A percentile compares a stretch with the other conserved stretches of the same genome.
Conservation (phyloP, 257 asterid genomes). For the Echium plantagineum region DNA sequence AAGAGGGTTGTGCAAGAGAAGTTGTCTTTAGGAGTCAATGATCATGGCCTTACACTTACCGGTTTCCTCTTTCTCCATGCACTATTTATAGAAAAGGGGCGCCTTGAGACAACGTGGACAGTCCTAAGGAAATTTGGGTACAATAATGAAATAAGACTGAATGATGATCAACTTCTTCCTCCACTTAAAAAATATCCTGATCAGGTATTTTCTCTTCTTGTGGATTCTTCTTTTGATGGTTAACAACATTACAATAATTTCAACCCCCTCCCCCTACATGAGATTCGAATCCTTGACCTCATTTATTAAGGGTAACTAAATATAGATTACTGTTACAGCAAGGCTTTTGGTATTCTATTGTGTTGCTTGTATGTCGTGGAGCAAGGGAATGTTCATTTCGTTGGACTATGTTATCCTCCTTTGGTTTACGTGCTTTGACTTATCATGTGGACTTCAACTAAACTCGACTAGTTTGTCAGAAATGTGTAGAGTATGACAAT, state of each 20-base stretch:
- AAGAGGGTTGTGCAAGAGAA: constrained; percentile 95
- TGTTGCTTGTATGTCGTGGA: background rate
- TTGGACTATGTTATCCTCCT: background rate
- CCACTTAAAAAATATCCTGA: constrained; percentile 74
- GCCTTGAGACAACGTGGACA: constrained; percentile 95
- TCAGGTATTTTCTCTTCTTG: constrained; percentile 68
- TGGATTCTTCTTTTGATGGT: no score
- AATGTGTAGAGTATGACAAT: no score
- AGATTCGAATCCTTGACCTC: no score
- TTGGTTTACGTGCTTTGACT: background rate
- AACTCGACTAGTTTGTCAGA: background rate
- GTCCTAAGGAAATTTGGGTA: constrained; percentile 94
- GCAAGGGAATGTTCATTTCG: background rate
- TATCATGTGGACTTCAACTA: background rate
- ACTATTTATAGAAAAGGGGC: constrained; percentile 89
- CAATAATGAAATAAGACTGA: constrained; percentile 83
- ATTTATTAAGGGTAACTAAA: background rate
- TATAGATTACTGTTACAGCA: background rate
- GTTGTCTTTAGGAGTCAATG: constrained; percentile 79
- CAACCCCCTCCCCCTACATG: no score
- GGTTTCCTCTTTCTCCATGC: constrained; percentile 98
- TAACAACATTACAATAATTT: no score
- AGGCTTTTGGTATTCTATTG: background rate
- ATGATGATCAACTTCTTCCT: constrained; percentile 78
- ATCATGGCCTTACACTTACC: constrained; percentile 83